Base-by-base conservation (phyloP, 495 filamentous ascomycete genomes). In the Penicillium odoratum region DNA sequence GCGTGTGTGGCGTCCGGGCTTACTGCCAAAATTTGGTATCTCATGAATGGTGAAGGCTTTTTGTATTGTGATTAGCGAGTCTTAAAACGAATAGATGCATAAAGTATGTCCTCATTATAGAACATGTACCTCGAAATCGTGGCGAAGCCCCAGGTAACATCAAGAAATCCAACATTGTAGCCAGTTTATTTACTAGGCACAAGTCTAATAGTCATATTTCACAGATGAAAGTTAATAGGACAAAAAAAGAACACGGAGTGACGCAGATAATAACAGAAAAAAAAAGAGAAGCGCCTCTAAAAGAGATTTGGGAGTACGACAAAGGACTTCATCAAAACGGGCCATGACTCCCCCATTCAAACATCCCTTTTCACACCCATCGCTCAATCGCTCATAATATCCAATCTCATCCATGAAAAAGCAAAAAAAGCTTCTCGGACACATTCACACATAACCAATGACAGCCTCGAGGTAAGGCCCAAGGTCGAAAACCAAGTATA, bases 151-250 rank as follows among this genome's bases (percentile, higher is more conserved):
- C 9, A 10, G n/a, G 16, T 16, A 16, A 11, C 38, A 40, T n/a
- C 38, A 28, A 13, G 8, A 47, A 48, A 48, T 28, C 46, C 36
- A 52, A 57, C 53, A 58, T 60, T 62, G 44, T 57, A 61, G 58
- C 64, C 38, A 40, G 48, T 21, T 21, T 38, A 51, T 29, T 36
- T 42, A 60, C 62, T 53, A 47, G 55, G 58, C 56, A 50, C 53
- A 62, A 52, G 44, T 67, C 59, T 69, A 63, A 67, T 69, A 63
- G 65, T 67, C 61, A 67, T 69, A 69, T 69, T 56, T 69, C 61
- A 69, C 64, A 67, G 58, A 48, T 53, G 33, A 51, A 59, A 57
- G 56, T 49, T 47, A 49, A 47, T 44, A 44, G 56, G 46, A 53
- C 47, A 57, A 48, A 36, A 48, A 43, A 36, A 47, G 42, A 40